These are phyloP conservation scores for Lactifluus hygrophoroides DNA, from an alignment of 768 basidiomycete species.

Conservation along the genomic window DNA sequence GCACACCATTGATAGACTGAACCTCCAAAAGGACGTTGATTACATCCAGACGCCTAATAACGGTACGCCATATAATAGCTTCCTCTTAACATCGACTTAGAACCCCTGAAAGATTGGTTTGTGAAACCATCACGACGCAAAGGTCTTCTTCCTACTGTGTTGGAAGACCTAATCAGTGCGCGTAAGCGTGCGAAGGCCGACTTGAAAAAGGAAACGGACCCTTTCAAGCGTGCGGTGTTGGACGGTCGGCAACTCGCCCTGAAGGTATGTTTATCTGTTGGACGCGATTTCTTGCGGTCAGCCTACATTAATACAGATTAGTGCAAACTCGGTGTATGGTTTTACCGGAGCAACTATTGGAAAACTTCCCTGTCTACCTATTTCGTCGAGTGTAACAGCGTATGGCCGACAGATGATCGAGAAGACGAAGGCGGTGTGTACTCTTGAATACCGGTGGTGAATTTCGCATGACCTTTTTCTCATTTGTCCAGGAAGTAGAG, in stretches of 20 bases:
- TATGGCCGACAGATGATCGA: slow-evolving; percentile 99
- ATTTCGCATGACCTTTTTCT: neutral
- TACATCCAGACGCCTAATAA: slow-evolving; percentile 95
- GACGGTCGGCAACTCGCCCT: slow-evolving; percentile 96
- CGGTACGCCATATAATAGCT: slow-evolving; percentile 40
- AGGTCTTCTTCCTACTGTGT: slow-evolving; percentile 81
- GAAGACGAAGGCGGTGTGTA: slow-evolving; percentile 74
- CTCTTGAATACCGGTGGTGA: neutral
- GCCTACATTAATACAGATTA: slow-evolving; percentile 51
- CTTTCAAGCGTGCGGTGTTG: slow-evolving; percentile 92
- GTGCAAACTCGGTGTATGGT: slow-evolving; percentile 98
- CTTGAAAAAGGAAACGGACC: slow-evolving; percentile 93
- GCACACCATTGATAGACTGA: slow-evolving; percentile 63
- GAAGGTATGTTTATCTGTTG: slow-evolving; percentile 47
- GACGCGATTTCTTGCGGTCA: neutral
- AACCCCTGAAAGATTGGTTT: slow-evolving; percentile 61
- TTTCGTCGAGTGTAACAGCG: slow-evolving; percentile 91
- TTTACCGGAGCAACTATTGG: slow-evolving; percentile 98
- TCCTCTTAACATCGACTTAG: neutral
- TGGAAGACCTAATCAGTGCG: slow-evolving; percentile 89
- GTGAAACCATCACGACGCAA: slow-evolving; percentile 65
- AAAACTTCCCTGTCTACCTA: slow-evolving; percentile 90
- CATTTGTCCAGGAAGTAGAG: slow-evolving; percentile 65
- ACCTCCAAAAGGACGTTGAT: slow-evolving; percentile 75
- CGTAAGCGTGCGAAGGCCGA: slow-evolving; percentile 94